Evolutionary conservation across 345 rosid genomes (phyloP).

Genomic region (Eucalyptus curtisii): DNA sequence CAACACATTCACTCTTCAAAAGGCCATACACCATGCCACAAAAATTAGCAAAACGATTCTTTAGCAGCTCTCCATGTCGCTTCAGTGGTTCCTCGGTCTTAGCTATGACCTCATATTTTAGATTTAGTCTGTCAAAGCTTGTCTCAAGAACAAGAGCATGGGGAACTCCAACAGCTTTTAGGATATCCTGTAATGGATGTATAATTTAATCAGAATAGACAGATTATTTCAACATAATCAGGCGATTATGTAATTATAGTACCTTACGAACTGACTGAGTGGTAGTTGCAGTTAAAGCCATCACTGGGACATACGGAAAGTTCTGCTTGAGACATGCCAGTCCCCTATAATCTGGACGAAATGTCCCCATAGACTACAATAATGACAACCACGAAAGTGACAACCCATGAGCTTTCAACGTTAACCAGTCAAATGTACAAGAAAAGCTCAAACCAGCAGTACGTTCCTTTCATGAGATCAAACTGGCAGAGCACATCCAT

Average conservation of each 20-base stretch:
- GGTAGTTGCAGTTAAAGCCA: no score
- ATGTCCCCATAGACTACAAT: slow-evolving; percentile 86
- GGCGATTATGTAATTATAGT: no score
- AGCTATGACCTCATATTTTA: slow-evolving; percentile 74
- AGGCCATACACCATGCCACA: slow-evolving; percentile 91
- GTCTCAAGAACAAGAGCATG: not conserved
- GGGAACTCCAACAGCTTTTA: slow-evolving; percentile 42
- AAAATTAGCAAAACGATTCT: slow-evolving; percentile 54
- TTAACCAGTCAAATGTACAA: not conserved
- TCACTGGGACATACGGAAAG: no score
- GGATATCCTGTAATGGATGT: slow-evolving; percentile 44
- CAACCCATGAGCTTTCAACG: not conserved
- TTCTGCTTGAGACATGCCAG: slow-evolving; percentile 17
- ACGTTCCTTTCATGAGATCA: no score
- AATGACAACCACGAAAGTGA: not conserved
- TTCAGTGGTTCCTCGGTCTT: slow-evolving; percentile 69
- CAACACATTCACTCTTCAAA: slow-evolving; percentile 80
- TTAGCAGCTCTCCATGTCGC: slow-evolving; percentile 67
- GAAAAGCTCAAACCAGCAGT: no score
- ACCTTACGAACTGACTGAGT: no score
- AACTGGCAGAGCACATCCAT: no score
- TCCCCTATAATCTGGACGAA: slow-evolving; percentile 82
- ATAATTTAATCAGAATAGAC: no score
- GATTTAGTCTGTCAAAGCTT: slow-evolving; percentile 81
- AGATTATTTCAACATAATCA: no score